These are phyloP conservation scores for Capniomyces stellatus DNA, from an alignment of 371 early-diverging fungal species.

Conservation along the genomic window DNA sequence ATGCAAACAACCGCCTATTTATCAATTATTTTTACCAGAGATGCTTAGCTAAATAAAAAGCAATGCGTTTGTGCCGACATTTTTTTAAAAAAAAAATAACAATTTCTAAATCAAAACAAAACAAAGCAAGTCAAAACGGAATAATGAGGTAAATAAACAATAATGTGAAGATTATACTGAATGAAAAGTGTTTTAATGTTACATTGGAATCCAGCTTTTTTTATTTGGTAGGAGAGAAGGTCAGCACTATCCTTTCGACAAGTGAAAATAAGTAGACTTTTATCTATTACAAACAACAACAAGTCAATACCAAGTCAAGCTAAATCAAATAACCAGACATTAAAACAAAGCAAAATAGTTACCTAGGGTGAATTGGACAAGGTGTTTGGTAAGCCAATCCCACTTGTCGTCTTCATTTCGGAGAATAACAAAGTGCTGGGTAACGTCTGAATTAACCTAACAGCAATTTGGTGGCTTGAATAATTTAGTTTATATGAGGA, in stretches of 20 bases:
- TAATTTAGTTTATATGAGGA: too few species aligned
- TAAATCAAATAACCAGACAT: not conserved
- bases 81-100: not conserved
- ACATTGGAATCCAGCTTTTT: conserved; percentile 1
- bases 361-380: conserved; percentile 2
- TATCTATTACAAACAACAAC: not conserved
- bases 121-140: too few species aligned
- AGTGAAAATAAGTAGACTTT: conserved; percentile 1
- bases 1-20: conserved; percentile 27
- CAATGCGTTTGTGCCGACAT: not conserved
- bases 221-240: not conserved
- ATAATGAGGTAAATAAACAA: too few species aligned
- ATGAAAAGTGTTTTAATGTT: not conserved
- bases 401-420: conserved; percentile 35
- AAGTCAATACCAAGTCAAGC: not conserved
- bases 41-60: not conserved
- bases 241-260: not conserved
- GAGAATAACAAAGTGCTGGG: conserved; percentile 59
- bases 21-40: not conserved
- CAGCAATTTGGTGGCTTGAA: not conserved
- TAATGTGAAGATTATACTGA: too few species aligned
- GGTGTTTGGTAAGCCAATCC: conserved; percentile 1
- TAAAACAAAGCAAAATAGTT: not conserved
- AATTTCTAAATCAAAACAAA: too few species aligned
- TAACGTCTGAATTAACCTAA: conserved; percentile 8